Evolutionary conservation across 352 stramenopile genomes (phyloP), one percentile per base, ranked within the genome.

Genomic region (Nothophytophthora sp.): DNA sequence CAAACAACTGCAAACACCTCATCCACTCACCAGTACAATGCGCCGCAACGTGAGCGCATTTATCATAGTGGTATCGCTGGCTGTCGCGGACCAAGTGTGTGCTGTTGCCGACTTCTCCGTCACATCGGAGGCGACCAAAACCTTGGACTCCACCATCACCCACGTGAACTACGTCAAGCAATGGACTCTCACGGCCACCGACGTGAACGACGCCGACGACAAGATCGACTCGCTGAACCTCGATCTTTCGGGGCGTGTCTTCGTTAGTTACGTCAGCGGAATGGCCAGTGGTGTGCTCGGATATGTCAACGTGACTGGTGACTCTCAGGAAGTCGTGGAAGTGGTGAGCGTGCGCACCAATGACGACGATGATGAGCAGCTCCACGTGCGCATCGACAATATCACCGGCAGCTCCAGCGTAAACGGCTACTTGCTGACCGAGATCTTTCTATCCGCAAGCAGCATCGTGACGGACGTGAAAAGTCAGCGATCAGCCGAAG

Each of bases 371-470:
- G 57, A 65, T 20, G 24, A 36, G 25, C n/a, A 39, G 29, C 40
- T 75, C 22, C 50, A 62, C 37, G 57, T 71, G 13, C 36, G 34
- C 29, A 44, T 66, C 8, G 45, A 46, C 22, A 71, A 49, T 47
- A 67, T 27, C 19, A 44, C 55, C 5, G 41, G 40, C 5, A 38
- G 53, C 4, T 41, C 49, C 18, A 44, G 35, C 1, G 58, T 59
- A 10, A 63, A 34, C 18, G 63, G 63, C 5, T 68, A 72, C 32
- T 24, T 71, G 27, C 50, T 75, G 29, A 75, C 60, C 0, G 65
- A 75, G 42, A 55, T 75, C 23, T 47, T 60, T 33, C 33, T 75
- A 32, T 38, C 55, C 27, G 55, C 58, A 12, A 52, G 20, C 9
- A 51, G 50, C 8, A 25, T 48, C 39, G 58, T 75, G 38, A 69